Evolutionary conservation across 495 filamentous ascomycete genomes (phyloP).

Genomic region (Penicillium fimorum): DNA sequence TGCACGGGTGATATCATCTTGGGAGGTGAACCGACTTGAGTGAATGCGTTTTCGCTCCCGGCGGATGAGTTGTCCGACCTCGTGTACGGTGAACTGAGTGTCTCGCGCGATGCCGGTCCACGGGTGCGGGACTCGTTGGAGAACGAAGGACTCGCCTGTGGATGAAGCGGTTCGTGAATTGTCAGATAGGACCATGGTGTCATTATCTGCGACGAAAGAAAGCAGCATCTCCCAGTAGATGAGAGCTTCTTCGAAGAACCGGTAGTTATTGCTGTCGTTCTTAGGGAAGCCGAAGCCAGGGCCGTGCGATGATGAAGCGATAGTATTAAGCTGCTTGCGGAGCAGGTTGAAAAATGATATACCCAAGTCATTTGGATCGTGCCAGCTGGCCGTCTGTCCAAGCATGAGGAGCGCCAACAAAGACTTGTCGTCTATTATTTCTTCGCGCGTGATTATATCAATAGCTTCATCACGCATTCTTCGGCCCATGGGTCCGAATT

Average conservation of each 20-base stretch:
- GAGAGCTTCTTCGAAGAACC: conserved; percentile 58
- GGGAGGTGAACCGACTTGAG: conserved; percentile 35
- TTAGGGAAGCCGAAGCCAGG: conserved; percentile 19
- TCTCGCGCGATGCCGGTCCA: conserved; percentile 59
- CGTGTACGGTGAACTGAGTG: conserved; percentile 52
- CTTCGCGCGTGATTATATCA: conserved; percentile 46
- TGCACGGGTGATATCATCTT: conserved; percentile 40
- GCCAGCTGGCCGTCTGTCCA: conserved; percentile 58
- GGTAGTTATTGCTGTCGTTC: conserved; percentile 46
- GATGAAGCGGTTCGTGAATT: conserved; percentile 13
- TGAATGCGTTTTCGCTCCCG: conserved; percentile 47
- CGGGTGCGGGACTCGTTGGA: conserved; percentile 52
- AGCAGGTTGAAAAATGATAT: conserved; percentile 49
- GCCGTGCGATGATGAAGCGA: conserved; percentile 18
- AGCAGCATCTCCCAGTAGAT: conserved; percentile 63
- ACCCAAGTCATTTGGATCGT: conserved; percentile 53
- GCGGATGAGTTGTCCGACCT: conserved; percentile 54
- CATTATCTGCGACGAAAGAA: conserved; percentile 53
- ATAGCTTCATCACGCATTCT: conserved; percentile 54
- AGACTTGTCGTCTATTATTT: conserved; percentile 46
- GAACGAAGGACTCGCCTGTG: conserved; percentile 30
- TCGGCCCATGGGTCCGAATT: conserved; percentile 49
- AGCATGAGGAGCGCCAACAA: conserved; percentile 55
- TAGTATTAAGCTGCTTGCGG: conserved; percentile 43
- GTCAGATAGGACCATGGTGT: conserved; percentile 31